Conservation (phyloP, 441 rosid species). For the Populus hybrid region DNA sequence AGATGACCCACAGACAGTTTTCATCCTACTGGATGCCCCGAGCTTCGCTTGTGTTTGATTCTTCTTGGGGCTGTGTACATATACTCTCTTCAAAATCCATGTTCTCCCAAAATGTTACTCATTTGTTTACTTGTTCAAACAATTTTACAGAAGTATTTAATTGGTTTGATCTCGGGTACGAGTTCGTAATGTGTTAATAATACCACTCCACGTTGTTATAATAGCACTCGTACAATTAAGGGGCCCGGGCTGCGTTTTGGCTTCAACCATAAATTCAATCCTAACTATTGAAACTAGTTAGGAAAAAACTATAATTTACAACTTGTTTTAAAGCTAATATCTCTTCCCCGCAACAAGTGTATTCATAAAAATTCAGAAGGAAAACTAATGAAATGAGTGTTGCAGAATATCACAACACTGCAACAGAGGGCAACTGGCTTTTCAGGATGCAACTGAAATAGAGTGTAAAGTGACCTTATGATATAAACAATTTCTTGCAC, state of each 20-base stretch:
- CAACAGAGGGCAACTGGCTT: too few relatives aligned
- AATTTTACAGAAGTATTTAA: background rate
- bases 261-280: background rate
- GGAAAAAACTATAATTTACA: too few relatives aligned
- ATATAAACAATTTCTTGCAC: too few relatives aligned
- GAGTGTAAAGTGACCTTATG: too few relatives aligned
- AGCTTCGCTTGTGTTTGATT: background rate
- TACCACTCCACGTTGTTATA: background rate
- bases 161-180: background rate
- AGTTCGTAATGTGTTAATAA: background rate
- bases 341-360: background rate
- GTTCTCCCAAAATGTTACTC: background rate
- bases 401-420: background rate
- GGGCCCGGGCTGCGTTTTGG: background rate
- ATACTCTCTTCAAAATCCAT: background rate
- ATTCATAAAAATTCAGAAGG: background rate
- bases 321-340: too few relatives aligned
- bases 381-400: background rate
- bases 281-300: too few relatives aligned
- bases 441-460: too few relatives aligned
- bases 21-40: background rate
- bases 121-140: background rate
- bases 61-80: background rate
- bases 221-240: background rate
- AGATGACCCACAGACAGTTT: constrained; percentile 10